Conservation (phyloP, 2,329 filamentous ascomycete species). For the Seiridium cupressi region DNA sequence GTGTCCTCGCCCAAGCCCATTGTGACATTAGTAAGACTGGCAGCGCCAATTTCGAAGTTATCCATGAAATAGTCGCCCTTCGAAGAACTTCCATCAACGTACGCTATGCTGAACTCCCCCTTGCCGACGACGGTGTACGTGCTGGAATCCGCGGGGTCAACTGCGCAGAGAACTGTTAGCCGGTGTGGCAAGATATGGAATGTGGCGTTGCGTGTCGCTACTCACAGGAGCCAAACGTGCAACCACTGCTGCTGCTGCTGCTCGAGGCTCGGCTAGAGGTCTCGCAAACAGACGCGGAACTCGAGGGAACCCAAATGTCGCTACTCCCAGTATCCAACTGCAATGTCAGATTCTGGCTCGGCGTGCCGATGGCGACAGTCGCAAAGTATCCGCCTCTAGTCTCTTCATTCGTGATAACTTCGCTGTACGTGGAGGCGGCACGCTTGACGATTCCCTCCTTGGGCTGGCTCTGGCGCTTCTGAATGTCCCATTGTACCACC, state of each 20-base stretch:
- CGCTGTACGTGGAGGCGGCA: slow-evolving; percentile 35
- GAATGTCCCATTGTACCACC: slow-evolving; percentile 49
- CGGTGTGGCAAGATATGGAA: background rate
- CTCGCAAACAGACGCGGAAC: slow-evolving; percentile 36
- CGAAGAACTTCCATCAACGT: slow-evolving; percentile 59
- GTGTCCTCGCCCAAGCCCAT: slow-evolving; percentile 58
- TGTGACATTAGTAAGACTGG: slow-evolving; percentile 51
- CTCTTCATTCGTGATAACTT: slow-evolving; percentile 43
- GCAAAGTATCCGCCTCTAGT: slow-evolving; percentile 54
- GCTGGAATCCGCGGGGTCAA: slow-evolving; percentile 41
- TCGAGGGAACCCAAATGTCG: slow-evolving; percentile 59
- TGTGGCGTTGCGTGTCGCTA: slow-evolving; percentile 8
- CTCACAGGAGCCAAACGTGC: slow-evolving; percentile 47
- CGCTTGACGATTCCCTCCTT: slow-evolving; percentile 31
- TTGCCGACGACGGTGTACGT: slow-evolving; percentile 42
- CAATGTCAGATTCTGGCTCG: slow-evolving; percentile 53
- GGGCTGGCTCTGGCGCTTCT: slow-evolving; percentile 27
- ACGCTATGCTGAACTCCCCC: slow-evolving; percentile 54
- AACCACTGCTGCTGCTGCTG: slow-evolving; percentile 25
- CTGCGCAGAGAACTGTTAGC: slow-evolving; percentile 29
- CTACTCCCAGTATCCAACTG: slow-evolving; percentile 66
- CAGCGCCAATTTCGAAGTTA: slow-evolving; percentile 51
- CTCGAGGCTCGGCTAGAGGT: slow-evolving; percentile 9
- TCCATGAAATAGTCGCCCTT: slow-evolving; percentile 60
- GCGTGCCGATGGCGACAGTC: slow-evolving; percentile 55